Evolutionary conservation across 2,329 filamentous ascomycete genomes (phyloP), one percentile per base, ranked within the genome.

Genomic region (Didymella glomerata): DNA sequence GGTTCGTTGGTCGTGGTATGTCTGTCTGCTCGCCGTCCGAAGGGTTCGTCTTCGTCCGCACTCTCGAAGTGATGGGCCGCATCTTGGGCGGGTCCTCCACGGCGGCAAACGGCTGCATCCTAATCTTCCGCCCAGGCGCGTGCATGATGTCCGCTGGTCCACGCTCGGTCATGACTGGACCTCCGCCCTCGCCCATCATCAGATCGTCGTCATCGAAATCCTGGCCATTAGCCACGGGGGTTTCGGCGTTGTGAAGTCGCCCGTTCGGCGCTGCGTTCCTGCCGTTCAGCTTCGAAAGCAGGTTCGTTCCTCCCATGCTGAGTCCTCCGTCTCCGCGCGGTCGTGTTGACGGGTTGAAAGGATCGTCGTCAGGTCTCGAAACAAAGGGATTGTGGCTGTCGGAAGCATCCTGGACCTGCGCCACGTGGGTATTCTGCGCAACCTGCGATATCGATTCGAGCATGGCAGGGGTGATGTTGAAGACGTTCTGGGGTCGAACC

Each of bases 401-500:
- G 20, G 60, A 52, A 28, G 42, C 62, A 16, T 73, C 68, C 45
- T 70, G 66, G 18, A 52, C 40, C 20, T 60, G 46, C 11, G 61
- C 48, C 7, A 52, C 54, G 48, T 69, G 66, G 32, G 67, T 68
- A 36, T 70, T 74, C 3, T 60, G 56, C 10, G 70, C 63, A 20
- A 60, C 52, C 36, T 74, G 69, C 16, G 72, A 76, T 42, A 86
- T 76, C 48, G 83, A 76, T 25, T 81, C 78, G 53, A 85, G 77
- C 77, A 90, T 84, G 63, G 90, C 88, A 22, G 84, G 80, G 16
- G 85, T 92, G 68, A 90, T 80, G 73, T 88, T 92, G 80, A 97
- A 99, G 62, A 97, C 90, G 70, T 96, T 97, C 25, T 88, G 85
- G 10, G 95, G 88, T 55, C 91, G 88, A 54, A 98, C 84, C 65